These are phyloP conservation scores for Bryum argenteum DNA, from an alignment of 225 moss, liverwort and hornwort genomes.

Conservation along the genomic window DNA sequence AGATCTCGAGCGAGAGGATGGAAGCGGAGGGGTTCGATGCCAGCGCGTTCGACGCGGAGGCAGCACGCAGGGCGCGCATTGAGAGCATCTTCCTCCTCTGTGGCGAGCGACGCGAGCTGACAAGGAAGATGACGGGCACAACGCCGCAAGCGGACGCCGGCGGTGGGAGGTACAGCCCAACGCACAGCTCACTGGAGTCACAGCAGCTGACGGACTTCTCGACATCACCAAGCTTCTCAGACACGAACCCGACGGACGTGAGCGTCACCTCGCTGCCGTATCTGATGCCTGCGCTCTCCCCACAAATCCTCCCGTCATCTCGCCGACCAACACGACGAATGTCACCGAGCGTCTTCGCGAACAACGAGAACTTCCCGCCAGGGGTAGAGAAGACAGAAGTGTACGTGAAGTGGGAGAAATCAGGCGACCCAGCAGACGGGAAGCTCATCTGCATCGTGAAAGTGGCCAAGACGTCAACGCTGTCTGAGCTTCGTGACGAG, in stretches of 20 bases:
- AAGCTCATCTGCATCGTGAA: constrained; percentile 72
- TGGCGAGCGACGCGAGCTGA: constrained; percentile 83
- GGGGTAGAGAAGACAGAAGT: constrained; percentile 59
- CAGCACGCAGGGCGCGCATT: constrained; percentile 82
- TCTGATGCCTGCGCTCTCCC: constrained; percentile 55
- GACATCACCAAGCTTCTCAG: constrained; percentile 54
- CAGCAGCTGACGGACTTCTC: constrained; percentile 50
- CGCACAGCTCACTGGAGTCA: constrained; percentile 45
- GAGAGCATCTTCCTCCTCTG: constrained; percentile 89
- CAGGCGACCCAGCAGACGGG: constrained; percentile 67
- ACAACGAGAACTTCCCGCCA: constrained; percentile 63
- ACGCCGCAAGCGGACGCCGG: constrained; percentile 28
- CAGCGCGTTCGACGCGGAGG: constrained; percentile 56
- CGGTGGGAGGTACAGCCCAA: constrained; percentile 42
- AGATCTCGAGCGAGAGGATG: constrained; percentile 32
- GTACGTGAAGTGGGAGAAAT: constrained; percentile 87
- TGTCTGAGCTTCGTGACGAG: constrained; percentile 72
- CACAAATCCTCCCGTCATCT: constrained; percentile 49
- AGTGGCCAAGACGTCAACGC: constrained; percentile 54
- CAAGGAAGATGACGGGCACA: constrained; percentile 46
- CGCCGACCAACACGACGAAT: constrained; percentile 51
- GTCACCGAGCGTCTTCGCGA: constrained; percentile 45
- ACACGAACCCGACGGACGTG: constrained; percentile 43
- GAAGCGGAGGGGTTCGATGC: too few species aligned
- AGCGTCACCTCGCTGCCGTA: constrained; percentile 60